A percentile compares a stretch with the other conserved stretches of the same genome.
Conservation (phyloP, 2,329 filamentous ascomycete species). For the Fusarium tuaranense region DNA sequence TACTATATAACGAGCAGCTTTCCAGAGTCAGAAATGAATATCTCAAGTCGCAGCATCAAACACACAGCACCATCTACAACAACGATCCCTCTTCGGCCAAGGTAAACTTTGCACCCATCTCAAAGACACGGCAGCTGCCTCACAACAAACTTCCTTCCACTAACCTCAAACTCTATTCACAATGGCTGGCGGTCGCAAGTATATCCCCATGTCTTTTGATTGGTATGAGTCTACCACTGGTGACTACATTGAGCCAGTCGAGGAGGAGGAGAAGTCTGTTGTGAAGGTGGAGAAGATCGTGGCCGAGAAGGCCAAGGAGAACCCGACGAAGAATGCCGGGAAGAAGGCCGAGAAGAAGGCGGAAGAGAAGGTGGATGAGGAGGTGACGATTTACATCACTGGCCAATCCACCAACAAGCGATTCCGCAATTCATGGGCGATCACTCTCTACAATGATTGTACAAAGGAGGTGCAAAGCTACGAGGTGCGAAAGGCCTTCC, state of each 20-base stretch:
- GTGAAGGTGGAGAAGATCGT: neutral
- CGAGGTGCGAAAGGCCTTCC: neutral
- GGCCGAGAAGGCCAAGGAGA: neutral
- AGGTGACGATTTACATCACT: neutral
- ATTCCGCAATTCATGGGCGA: neutral
- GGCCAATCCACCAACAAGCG: neutral
- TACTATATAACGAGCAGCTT: neutral
- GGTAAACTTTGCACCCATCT: neutral
- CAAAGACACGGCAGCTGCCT: neutral
- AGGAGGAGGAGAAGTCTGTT: neutral
- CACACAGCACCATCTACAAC: neutral
- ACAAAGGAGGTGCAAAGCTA: accelerated
- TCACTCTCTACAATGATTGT: neutral
- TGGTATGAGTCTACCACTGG: neutral
- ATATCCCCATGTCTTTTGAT: neutral
- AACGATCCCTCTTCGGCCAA: neutral
- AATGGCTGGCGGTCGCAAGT: neutral
- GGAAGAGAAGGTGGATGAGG: neutral
- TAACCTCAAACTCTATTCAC: neutral
- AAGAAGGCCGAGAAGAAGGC: neutral
- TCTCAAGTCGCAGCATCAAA: neutral
- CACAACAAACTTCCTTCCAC: neutral
- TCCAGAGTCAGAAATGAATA: neutral
- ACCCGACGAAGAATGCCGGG: neutral
- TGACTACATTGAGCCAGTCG: neutral